A percentile compares a stretch with the other conserved stretches of the same genome.
phyloP scores from a whole-genome alignment of 106 monocot species.

The Dendrobium officinale region DNA sequence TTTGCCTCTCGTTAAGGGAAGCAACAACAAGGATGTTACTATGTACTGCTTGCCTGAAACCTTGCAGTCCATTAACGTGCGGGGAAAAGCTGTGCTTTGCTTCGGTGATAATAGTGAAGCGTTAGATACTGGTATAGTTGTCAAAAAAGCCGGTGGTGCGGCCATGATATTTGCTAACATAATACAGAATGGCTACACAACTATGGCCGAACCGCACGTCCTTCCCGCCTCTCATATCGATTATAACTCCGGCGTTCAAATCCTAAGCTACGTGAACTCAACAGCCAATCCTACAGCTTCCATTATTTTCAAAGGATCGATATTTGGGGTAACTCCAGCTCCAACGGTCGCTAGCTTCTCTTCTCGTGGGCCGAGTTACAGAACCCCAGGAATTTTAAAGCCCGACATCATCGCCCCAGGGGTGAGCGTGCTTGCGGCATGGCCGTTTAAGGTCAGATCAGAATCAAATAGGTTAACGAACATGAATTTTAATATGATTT shows the following conservation, averaged over 20 bases:
- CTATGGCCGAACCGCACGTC: not conserved
- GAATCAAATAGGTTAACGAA: not conserved
- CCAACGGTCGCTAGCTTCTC: slow-evolving; percentile 10
- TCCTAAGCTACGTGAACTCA: not conserved
- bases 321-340: slow-evolving; percentile 1
- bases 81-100: slow-evolving; percentile 15
- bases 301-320: slow-evolving; percentile 10
- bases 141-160: not conserved
- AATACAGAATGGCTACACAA: not conserved
- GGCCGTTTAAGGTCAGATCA: not conserved
- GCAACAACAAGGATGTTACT: not conserved
- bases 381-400: slow-evolving; percentile 3
- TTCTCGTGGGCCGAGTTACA: slow-evolving; percentile 16
- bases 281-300: not conserved
- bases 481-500: not conserved
- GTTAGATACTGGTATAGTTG: not conserved
- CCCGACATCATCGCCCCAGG: not conserved
- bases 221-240: slow-evolving; percentile 8
- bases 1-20: not conserved
- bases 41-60: not conserved
- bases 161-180: not conserved
- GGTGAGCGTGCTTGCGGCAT: not conserved
- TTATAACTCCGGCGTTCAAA: not conserved
- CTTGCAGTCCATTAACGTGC: not conserved
- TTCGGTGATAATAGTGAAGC: not conserved